Conservation (phyloP, 345 rosid species). For the Salix viminalis region DNA sequence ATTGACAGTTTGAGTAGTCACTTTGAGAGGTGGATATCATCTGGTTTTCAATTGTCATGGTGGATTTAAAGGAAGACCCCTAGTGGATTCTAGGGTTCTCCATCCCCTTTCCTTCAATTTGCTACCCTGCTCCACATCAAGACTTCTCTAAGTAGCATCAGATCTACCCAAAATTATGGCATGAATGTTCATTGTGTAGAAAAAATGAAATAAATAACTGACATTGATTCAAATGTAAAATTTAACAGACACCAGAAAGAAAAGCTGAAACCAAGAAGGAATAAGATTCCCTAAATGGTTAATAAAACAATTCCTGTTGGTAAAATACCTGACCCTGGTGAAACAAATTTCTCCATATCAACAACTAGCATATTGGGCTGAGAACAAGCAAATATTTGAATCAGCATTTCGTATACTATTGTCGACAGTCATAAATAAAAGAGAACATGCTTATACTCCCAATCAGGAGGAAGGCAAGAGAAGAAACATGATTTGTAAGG, state of each 20-base stretch:
- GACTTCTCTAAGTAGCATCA: too few relatives aligned
- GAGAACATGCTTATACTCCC: background rate
- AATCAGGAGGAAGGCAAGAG: background rate
- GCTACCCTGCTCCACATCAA: too few relatives aligned
- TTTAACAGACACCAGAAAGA: background rate
- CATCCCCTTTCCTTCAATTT: too few relatives aligned
- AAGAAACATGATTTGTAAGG: background rate
- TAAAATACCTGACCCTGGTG: conserved; percentile 52
- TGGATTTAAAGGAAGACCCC: too few relatives aligned
- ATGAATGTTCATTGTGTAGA: too few relatives aligned
- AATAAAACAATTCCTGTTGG: background rate
- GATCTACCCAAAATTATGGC: too few relatives aligned
- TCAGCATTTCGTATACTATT: background rate
- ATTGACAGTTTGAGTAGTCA: too few relatives aligned
- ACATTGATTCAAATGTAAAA: background rate
- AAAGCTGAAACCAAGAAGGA: too few relatives aligned
- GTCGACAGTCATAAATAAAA: background rate
- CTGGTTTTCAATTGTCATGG: too few relatives aligned
- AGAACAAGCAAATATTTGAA: conserved; percentile 12
- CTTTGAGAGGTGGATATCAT: too few relatives aligned
- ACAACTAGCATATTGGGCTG: conserved; percentile 99
- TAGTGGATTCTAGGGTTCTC: too few relatives aligned
- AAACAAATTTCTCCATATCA: conserved; percentile 76
- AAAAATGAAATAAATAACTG: too few relatives aligned
- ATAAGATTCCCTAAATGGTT: background rate